phyloP scores from a whole-genome alignment of 306 rosid genomes.

The Prinsepia uniflora region DNA sequence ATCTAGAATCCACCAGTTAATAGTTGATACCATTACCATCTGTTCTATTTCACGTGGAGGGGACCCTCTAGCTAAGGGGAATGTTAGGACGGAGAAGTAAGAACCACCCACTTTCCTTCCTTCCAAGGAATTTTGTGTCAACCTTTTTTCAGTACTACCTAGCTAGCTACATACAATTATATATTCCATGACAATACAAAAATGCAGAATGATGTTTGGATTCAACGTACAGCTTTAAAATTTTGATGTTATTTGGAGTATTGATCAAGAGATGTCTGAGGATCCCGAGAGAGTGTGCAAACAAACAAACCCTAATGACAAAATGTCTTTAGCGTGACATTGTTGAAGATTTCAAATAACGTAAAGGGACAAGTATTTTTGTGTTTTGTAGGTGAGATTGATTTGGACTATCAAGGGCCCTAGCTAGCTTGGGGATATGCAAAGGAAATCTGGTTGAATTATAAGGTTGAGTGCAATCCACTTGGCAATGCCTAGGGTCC shows the following conservation, averaged over 20 bases:
- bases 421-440: background rate
- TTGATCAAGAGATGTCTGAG: background rate
- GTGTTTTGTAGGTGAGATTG: conserved; percentile 30
- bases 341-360: conserved; percentile 1
- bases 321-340: conserved; percentile 1
- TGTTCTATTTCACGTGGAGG: conserved; percentile 9
- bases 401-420: conserved; percentile 17
- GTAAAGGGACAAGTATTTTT: conserved; percentile 22
- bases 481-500: conserved; percentile 6
- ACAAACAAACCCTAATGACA: conserved; percentile 24
- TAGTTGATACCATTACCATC: too few species aligned
- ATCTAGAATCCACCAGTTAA: too few species aligned
- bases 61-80: conserved; percentile 7
- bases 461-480: conserved; percentile 6
- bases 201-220: conserved; percentile 2
- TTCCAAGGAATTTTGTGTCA: conserved; percentile 13
- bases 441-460: background rate
- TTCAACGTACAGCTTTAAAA: too few species aligned
- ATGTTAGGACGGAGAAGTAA: conserved; percentile 11
- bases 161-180: background rate
- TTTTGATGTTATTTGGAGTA: too few species aligned
- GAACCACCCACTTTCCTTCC: conserved; percentile 21
- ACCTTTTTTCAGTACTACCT: background rate
- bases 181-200: background rate
- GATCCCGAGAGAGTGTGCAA: conserved; percentile 36